A percentile compares a stretch with the other conserved stretches of the same genome.
Conservation (phyloP, 495 filamentous ascomycete species). For the Glonium stellatum region DNA sequence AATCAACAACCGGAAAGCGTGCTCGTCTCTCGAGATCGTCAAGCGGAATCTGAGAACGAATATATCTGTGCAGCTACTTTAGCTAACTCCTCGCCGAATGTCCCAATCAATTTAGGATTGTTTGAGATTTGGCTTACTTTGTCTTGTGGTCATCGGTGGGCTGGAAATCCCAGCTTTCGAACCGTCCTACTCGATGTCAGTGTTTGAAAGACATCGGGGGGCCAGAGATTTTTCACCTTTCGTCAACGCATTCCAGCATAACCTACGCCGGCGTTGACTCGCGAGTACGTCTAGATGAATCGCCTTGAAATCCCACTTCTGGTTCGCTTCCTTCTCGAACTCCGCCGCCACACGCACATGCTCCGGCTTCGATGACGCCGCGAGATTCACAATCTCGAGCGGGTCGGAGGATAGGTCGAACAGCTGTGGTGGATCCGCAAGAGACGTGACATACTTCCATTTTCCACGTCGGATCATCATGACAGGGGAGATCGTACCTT, state of each 20-base stretch:
- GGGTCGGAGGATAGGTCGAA: slow-evolving; percentile 70
- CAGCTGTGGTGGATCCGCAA: slow-evolving; percentile 71
- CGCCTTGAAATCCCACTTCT: slow-evolving; percentile 64
- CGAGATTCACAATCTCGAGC: slow-evolving; percentile 65
- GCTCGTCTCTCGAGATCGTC: slow-evolving; percentile 63
- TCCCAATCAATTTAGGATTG: background rate
- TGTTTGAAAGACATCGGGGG: background rate
- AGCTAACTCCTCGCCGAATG: background rate
- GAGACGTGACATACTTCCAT: slow-evolving; percentile 79
- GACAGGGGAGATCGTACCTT: slow-evolving; percentile 77
- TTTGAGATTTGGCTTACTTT: slow-evolving; percentile 42
- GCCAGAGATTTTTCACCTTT: slow-evolving; percentile 53
- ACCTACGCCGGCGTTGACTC: slow-evolving; percentile 62
- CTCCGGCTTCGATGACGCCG: slow-evolving; percentile 42
- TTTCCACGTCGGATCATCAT: slow-evolving; percentile 80
- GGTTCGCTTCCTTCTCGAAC: slow-evolving; percentile 59
- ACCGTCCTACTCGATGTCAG: slow-evolving; percentile 13
- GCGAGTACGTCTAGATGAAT: slow-evolving; percentile 62
- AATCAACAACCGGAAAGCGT: slow-evolving; percentile 58
- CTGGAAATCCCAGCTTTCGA: slow-evolving; percentile 63
- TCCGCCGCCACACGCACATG: slow-evolving; percentile 45
- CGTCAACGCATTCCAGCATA: slow-evolving; percentile 69
- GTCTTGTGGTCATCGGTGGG: slow-evolving; percentile 62
- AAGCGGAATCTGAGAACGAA: slow-evolving; percentile 59
- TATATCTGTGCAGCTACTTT: slow-evolving; percentile 47